Evolutionary conservation across 805 yeast species (phyloP), one percentile per base, ranked within the genome.

Genomic region (Sugiyamaella valdiviana): DNA sequence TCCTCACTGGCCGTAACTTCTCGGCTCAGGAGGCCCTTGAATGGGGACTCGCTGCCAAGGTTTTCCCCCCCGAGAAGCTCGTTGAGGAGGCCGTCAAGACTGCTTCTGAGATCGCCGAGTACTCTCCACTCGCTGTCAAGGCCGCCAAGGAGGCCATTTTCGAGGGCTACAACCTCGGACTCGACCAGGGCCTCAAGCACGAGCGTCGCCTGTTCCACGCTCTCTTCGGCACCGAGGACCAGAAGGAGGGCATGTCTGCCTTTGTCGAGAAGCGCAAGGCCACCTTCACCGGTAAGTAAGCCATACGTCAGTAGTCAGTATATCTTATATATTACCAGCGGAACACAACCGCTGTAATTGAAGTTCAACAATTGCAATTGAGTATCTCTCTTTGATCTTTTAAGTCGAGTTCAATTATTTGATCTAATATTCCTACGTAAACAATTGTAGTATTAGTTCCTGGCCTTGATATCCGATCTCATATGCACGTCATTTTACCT

Each of bases 181-280:
- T 75, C 36, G 63, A 60, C 12, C 58, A 63, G 10, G 79, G 79
- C 1, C 54, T 74, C 37, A 58, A 62, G 44, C 65, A 59, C 51
- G 79, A 75, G 59, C 68, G 76, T 44, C 54, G 61, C n/a, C 57
- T 70, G 32, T 76, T 75, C 68, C 73, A 75, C 56, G 59, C 67
- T 1, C 58, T 75, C 44, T 75, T 74, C 51, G 76, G 75, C n/a
- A 60, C 71, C 17, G 48, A 51, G 32, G 79, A 75, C 52, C 78
- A 74, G 55, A 62, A 59, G 52, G 78, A 74, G 57, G 79, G 79
- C 9, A 74, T 76, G 78, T 48, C 63, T 36, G 79, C 79, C 10
- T 75, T 76, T 57, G 64, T 69, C n/a, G 75, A 71, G 52, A 73
- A 72, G 62, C 66, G 76, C 54, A 60, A 59, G 58, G 64, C 75